A percentile compares a stretch with the other conserved stretches of the same genome.
Evolutionary conservation across 768 basidiomycete species (phyloP).

Genomic region (Boletus barrowsii): DNA sequence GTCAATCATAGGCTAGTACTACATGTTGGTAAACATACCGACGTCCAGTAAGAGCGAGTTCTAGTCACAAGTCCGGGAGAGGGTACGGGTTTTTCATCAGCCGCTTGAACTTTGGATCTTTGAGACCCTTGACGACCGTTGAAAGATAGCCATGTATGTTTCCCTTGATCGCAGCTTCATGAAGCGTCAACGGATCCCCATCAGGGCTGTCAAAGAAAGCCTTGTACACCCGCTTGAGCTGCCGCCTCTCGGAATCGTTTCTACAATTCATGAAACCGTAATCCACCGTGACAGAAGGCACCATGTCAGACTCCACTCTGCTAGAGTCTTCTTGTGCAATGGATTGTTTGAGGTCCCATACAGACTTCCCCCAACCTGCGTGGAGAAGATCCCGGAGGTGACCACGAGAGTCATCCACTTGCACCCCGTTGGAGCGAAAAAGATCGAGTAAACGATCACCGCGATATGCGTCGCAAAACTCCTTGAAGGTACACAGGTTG

Average conservation of each 20-base stretch:
- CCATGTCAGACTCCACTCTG: background rate
- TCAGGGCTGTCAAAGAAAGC: background rate
- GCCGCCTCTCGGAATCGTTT: background rate
- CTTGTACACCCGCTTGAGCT: background rate
- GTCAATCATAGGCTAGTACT: too few relatives aligned
- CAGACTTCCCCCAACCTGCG: background rate
- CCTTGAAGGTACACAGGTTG: background rate
- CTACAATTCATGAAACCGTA: slow-evolving; percentile 3
- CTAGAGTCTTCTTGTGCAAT: background rate
- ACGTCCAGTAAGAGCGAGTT: too few relatives aligned
- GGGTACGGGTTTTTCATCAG: background rate
- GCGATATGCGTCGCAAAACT: background rate
- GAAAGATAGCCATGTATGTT: background rate
- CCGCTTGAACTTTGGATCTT: background rate
- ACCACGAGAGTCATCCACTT: background rate
- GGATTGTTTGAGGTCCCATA: background rate
- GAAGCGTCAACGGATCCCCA: background rate
- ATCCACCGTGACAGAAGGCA: background rate
- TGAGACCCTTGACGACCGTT: background rate
- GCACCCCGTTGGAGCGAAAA: background rate
- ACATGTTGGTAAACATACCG: too few relatives aligned
- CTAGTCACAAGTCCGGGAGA: background rate
- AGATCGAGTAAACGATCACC: background rate
- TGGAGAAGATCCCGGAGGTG: background rate
- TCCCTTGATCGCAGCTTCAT: background rate